Evolutionary conservation across 2,329 filamentous ascomycete species (phyloP), one percentile per base, ranked within the genome.

Genomic region (Colletotrichum sojae): DNA sequence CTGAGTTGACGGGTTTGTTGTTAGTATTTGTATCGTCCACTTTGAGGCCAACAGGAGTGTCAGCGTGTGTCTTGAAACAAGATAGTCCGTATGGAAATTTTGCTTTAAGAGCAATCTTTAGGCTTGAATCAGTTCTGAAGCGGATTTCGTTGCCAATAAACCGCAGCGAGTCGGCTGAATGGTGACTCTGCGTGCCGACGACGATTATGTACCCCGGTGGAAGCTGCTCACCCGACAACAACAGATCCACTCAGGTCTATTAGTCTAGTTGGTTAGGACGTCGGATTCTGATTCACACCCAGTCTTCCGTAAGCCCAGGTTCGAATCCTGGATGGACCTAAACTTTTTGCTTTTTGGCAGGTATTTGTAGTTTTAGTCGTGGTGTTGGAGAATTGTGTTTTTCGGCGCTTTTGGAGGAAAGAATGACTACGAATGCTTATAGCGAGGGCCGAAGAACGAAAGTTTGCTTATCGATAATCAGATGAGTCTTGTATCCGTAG

Each of bases 181-280:
- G 27, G 9, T 31, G 27, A 46, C 16, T 9, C 2, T 46, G 43
- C 16, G 46, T 4, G 18, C 8, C 10, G 31, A 10, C 5, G 9
- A 10, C 31, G 9, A 36, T 54, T 16, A 69, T 65, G 22, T 4
- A 6, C 5, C 1, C 5, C 12, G 0, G n/a, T 20, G 18, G 2
- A 1, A 0, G 0, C 0, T 2, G 0, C 0, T 5, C n/a, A 9
- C 0, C 5, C 6, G 10, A 1, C 40, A 15, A 45, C 2, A 10
- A 43, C 4, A 0, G 45, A 27, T 43, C 10, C 18, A 6, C 4
- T 15, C n/a, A 16, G 62, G 67, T 69, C 67, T 69, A 69, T 69
- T 69, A 69, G 62, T 69, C 67, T 69, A 69, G 67, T 67, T 69
- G 67, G 67, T 69, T 66, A 69, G 67, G 67, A 69, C 62, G 67